Evolutionary conservation across 225 moss, liverwort and hornwort species (phyloP).

Genomic region (Sphagnum contortum): DNA sequence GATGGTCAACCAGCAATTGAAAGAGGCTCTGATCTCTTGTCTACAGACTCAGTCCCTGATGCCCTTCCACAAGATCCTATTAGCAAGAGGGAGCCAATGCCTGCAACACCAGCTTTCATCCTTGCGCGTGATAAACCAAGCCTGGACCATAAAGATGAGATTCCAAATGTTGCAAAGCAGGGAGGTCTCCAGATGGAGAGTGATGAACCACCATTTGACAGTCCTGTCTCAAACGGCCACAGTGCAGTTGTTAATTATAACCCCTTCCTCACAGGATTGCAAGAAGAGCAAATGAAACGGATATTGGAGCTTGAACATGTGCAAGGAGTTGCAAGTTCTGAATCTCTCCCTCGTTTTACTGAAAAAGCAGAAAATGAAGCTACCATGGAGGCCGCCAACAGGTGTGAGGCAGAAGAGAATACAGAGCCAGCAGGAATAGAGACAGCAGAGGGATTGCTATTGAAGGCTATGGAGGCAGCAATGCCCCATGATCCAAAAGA

Average conservation of each 20-base stretch:
- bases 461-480: conserved; percentile 52
- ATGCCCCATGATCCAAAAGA: conserved; percentile 55
- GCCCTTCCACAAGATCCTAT: conserved; percentile 2
- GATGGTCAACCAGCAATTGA: conserved; percentile 69
- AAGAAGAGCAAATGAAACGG: conserved; percentile 91
- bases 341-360: no score
- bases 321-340: no score
- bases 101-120: no score
- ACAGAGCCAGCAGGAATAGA: conserved; percentile 44
- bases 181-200: no score
- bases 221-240: background rate
- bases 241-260: no score
- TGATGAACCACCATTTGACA: no score
- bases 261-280: conserved; percentile 31
- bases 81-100: no score
- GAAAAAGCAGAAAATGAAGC: no score
- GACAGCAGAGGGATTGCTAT: conserved; percentile 54
- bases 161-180: no score
- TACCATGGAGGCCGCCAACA: no score
- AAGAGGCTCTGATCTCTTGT: conserved; percentile 70
- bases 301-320: conserved; percentile 88
- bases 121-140: no score
- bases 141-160: no score
- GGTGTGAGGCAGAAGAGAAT: background rate
- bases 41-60: conserved; percentile 39